phyloP scores from a whole-genome alignment of 352 stramenopile genomes.

The Saprolegnia diclina region DNA sequence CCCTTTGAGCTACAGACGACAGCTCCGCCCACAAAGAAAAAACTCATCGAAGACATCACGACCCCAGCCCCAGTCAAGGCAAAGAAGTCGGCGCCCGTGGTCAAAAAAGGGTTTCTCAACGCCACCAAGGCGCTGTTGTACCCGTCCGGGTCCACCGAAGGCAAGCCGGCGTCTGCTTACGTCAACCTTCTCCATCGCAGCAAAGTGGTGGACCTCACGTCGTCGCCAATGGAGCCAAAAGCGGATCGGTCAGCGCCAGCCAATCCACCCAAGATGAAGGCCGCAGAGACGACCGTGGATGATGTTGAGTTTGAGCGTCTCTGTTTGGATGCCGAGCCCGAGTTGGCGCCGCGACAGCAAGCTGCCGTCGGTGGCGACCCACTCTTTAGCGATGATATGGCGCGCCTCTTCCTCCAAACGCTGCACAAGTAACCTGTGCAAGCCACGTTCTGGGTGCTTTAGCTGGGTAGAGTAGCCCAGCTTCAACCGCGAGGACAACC shows the following conservation, averaged over 20 bases:
- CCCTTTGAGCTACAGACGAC: slow-evolving; percentile 6
- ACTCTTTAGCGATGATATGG: slow-evolving; percentile 24
- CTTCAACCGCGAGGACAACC: background rate
- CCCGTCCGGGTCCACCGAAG: slow-evolving; percentile 62
- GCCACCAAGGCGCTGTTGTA: slow-evolving; percentile 45
- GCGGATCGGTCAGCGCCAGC: slow-evolving; percentile 36
- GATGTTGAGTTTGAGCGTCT: slow-evolving; percentile 78
- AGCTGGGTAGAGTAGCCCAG: background rate
- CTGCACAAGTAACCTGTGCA: background rate
- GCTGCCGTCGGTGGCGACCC: background rate
- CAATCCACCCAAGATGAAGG: slow-evolving; percentile 23
- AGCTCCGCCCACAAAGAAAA: background rate
- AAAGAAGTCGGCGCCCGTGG: slow-evolving; percentile 31
- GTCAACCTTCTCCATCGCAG: slow-evolving; percentile 73
- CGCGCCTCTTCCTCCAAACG: slow-evolving; percentile 11
- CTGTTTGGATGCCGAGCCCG: slow-evolving; percentile 67
- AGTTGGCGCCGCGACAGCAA: slow-evolving; percentile 38
- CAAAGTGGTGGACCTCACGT: slow-evolving; percentile 67
- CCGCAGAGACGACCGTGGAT: slow-evolving; percentile 37
- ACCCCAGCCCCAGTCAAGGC: background rate
- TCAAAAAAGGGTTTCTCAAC: slow-evolving; percentile 80
- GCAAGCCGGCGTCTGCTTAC: slow-evolving; percentile 55
- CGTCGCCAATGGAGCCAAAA: slow-evolving; percentile 26
- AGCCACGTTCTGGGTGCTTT: background rate
- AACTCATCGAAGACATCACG: slow-evolving; percentile 10